Percentiles rank a stretch among this genome's conserved stretches.
These are phyloP conservation scores for Claviceps spartinae DNA, from an alignment of 2,329 filamentous ascomycete genomes.

Conservation along the genomic window DNA sequence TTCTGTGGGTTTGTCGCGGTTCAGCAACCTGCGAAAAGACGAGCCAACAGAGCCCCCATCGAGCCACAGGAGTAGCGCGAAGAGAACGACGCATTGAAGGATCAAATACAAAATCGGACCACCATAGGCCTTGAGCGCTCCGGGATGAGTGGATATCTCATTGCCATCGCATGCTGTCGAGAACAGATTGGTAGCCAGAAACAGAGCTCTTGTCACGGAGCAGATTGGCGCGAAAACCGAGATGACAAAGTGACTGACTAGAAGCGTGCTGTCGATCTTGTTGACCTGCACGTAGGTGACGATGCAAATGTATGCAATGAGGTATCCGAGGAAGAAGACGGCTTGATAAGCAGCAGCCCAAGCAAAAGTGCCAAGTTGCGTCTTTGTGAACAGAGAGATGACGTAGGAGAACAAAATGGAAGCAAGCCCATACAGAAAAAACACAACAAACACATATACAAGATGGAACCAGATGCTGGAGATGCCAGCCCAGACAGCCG, in stretches of 20 bases:
- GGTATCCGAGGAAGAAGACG: constrained; percentile 55
- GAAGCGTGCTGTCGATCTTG: constrained; percentile 51
- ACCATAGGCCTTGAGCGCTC: constrained; percentile 60
- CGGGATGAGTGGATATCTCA: constrained; percentile 52
- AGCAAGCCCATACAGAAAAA: constrained; percentile 68
- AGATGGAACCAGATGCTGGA: constrained; percentile 62
- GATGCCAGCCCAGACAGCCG: constrained; percentile 53
- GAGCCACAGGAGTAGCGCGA: constrained; percentile 61
- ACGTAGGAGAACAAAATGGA: constrained; percentile 68
- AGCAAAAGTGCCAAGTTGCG: constrained; percentile 73
- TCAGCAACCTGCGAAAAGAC: constrained; percentile 29
- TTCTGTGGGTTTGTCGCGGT: constrained; percentile 15
- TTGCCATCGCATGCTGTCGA: constrained; percentile 59
- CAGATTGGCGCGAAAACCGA: constrained; percentile 63
- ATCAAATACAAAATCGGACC: constrained; percentile 75
- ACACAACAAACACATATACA: constrained; percentile 68
- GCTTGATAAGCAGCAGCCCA: constrained; percentile 68
- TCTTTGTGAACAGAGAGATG: constrained; percentile 65
- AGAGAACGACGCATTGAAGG: constrained; percentile 57
- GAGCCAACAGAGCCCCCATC: constrained; percentile 60
- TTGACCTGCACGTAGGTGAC: constrained; percentile 62
- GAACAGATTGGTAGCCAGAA: constrained; percentile 72
- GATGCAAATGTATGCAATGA: constrained; percentile 57
- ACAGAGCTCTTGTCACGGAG: constrained; percentile 59
- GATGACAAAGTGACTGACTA: constrained; percentile 62